Evolutionary conservation across 78 protist genomes (phyloP).

Genomic region (Dictyostelium firmibasis): DNA sequence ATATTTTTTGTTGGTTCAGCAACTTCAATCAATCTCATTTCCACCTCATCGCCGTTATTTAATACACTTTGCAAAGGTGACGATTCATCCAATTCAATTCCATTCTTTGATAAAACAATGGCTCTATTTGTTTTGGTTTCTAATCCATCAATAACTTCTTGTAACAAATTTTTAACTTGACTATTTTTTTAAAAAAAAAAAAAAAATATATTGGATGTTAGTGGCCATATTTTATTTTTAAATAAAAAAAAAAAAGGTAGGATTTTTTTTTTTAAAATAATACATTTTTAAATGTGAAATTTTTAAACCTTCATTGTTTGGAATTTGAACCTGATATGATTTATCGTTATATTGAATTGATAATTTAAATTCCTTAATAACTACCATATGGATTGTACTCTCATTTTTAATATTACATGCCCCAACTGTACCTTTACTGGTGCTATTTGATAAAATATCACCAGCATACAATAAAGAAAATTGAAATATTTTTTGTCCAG

Average conservation of each 20-base stretch:
- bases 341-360: not conserved
- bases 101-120: not conserved
- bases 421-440: conserved; percentile 19
- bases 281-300: conserved; percentile 6
- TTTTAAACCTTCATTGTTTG: conserved; percentile 66
- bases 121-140: not conserved
- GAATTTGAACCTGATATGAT: not conserved
- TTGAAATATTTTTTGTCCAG: conserved; percentile 41
- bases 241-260: not conserved
- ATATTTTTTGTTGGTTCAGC: not conserved
- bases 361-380: conserved; percentile 49
- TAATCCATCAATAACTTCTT: not conserved
- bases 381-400: conserved; percentile 27
- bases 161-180: not conserved
- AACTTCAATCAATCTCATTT: not conserved
- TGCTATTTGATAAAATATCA: not conserved
- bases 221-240: too few relatives aligned
- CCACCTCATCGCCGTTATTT: not conserved
- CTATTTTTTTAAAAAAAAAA: not conserved
- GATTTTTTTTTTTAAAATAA: too few relatives aligned
- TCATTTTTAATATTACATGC: conserved; percentile 43
- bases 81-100: not conserved
- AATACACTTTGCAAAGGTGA: not conserved
- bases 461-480: conserved; percentile 59
- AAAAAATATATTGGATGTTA: too few relatives aligned